Base-by-base conservation (phyloP, 768 basidiomycete genomes). In the Polyporus arcularius region DNA sequence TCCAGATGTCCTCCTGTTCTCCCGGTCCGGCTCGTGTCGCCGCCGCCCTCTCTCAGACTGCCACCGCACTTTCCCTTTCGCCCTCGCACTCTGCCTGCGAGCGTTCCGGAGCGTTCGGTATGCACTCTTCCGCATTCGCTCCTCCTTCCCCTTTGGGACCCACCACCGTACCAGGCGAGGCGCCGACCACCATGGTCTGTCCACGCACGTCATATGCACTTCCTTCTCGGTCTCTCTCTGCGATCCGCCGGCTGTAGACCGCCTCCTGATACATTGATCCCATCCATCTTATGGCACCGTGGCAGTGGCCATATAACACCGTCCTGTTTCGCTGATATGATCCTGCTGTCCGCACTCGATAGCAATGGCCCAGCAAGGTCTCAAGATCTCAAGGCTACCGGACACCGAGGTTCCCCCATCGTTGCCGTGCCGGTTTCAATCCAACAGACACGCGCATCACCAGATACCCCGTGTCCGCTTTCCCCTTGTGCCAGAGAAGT, bases 261-360 rank as follows among this genome's bases (percentile, higher is more conserved):
- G 31, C 9, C 38, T n/a, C 46, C 38, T 48, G 55, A 41, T 57
- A 46, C 55, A 11, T 35, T 48, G 45, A 57, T 57, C 46, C 39
- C 47, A 41, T 48, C 55, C 47, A 46, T 40, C 55, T 32, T 11
- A n/a, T 21, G 8, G n/a, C 42, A n/a, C n/a, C 7, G 16, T 15
- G 30, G 30, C 49, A 28, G 12, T 10, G 31, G 14, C 7, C 21
- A 26, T 26, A 26, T 26, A 26, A 32, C 51, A 18, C 12, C 38
- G 46, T 49, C 55, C 28, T 57, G 55, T 49, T 41, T 35, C 55
- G 55, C 55, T 56, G 55, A 56, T 56, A 40, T 38, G 47, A 57
- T 57, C 55, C 31, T 35, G 42, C 35, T 35, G 54, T 30, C 4
- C 53, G 12, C 42, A 43, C 7, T 35, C 35, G 7, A 35, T 6